Conservation (phyloP, 2,329 filamentous ascomycete species). For the Epichloe glyceriae region DNA sequence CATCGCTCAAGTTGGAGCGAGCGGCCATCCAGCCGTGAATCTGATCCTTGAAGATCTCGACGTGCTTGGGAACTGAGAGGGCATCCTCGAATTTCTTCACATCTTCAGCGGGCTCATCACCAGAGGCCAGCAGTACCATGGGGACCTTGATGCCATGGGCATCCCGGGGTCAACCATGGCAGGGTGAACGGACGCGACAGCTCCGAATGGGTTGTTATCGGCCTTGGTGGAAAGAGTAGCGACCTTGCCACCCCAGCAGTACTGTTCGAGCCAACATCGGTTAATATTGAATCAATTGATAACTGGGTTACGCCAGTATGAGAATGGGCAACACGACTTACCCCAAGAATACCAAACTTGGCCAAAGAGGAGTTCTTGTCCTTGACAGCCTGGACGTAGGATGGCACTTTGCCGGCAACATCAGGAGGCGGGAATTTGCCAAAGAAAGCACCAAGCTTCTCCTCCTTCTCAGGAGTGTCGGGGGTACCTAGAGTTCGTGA, state of each 20-base stretch:
- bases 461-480: slow-evolving; percentile 49
- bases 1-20: slow-evolving; percentile 43
- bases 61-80: slow-evolving; percentile 41
- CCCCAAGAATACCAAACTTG: slow-evolving; percentile 48
- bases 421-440: slow-evolving; percentile 33
- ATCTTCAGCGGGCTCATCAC: slow-evolving; percentile 44
- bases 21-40: slow-evolving; percentile 67
- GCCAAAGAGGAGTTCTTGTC: slow-evolving; percentile 40
- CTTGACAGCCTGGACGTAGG: slow-evolving; percentile 40
- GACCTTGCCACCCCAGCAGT: slow-evolving; percentile 63
- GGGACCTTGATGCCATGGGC: slow-evolving; percentile 48
- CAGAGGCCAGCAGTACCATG: slow-evolving; percentile 49
- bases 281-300: neutral
- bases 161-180: slow-evolving; percentile 52
- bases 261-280: slow-evolving; percentile 19
- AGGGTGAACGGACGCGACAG: slow-evolving; percentile 40
- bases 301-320: neutral
- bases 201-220: slow-evolving; percentile 40
- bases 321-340: slow-evolving; percentile 20
- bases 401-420: slow-evolving; percentile 36
- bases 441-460: slow-evolving; percentile 46
- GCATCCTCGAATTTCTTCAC: slow-evolving; percentile 43
- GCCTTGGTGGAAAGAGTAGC: slow-evolving; percentile 37
- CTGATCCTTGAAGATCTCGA: slow-evolving; percentile 55
- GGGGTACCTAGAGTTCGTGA: slow-evolving; percentile 37